Conservation (phyloP, 2,329 filamentous ascomycete genomes). For the Hyphodiscus sp. region DNA sequence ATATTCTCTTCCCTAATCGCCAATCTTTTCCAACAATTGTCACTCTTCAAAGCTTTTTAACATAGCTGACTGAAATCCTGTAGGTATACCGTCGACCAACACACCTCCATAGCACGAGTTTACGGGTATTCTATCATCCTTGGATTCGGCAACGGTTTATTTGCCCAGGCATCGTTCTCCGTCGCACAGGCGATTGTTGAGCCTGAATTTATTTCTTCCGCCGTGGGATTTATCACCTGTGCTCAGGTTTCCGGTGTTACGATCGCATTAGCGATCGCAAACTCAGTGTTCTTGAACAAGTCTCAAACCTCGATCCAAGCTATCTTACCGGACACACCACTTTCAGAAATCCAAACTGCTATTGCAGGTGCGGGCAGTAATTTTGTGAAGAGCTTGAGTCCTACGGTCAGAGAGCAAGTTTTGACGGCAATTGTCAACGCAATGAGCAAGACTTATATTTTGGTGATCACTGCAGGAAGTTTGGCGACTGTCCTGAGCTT, state of each 20-base stretch:
- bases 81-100: conserved; percentile 27
- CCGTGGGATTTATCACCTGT: conserved; percentile 35
- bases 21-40: no score
- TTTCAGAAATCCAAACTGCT: conserved; percentile 24
- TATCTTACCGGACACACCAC: conserved; percentile 24
- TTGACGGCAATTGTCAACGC: conserved; percentile 30
- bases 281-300: conserved; percentile 33
- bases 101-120: conserved; percentile 21
- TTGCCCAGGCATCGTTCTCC: conserved; percentile 32
- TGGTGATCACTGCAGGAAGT: conserved; percentile 30
- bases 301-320: conserved; percentile 25
- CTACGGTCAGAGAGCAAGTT: conserved; percentile 14
- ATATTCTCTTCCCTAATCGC: no score
- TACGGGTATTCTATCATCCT: conserved; percentile 35
- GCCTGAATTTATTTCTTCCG: conserved; percentile 26
- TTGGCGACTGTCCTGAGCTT: conserved; percentile 27
- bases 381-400: conserved; percentile 18
- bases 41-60: no score
- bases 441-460: conserved; percentile 31
- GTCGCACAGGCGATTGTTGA: conserved; percentile 33
- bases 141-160: conserved; percentile 35
- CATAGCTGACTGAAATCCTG: no score
- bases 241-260: conserved; percentile 33
- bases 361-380: conserved; percentile 25
- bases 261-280: conserved; percentile 34